Evolutionary conservation across 73 alveolate genomes (phyloP).

Genomic region (Tetrahymena thermophila): DNA sequence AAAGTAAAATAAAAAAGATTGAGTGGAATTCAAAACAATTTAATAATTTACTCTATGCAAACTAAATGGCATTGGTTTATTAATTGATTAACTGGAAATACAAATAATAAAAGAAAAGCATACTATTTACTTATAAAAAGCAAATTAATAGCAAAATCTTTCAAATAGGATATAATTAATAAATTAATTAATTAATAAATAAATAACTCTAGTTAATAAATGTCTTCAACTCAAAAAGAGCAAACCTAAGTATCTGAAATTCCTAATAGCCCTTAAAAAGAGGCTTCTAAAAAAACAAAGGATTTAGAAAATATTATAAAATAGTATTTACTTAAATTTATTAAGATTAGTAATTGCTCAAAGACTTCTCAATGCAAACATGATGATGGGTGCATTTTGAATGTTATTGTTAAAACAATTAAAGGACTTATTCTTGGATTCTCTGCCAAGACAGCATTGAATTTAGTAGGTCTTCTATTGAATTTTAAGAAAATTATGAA

Average conservation of each 20-base stretch:
- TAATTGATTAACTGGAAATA: too few relatives aligned
- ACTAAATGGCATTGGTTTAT: not conserved
- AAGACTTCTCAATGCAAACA: not conserved
- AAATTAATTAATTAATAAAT: too few relatives aligned
- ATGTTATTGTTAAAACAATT: not conserved
- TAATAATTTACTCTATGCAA: not conserved
- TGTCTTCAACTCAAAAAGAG: not conserved
- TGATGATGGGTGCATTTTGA: not conserved
- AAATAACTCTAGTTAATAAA: too few relatives aligned
- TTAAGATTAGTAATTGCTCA: not conserved
- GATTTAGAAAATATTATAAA: not conserved
- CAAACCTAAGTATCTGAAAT: not conserved
- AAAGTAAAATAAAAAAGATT: not conserved
- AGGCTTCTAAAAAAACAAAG: not conserved
- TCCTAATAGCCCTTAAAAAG: not conserved
- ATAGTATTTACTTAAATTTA: not conserved
- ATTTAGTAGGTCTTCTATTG: not conserved
- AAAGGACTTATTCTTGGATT: not conserved
- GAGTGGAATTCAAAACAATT: not conserved
- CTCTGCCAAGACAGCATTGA: not conserved
- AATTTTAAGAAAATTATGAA: not conserved
- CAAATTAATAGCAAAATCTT: too few relatives aligned
- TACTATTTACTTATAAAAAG: too few relatives aligned
- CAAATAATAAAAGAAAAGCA: too few relatives aligned
- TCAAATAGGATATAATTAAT: too few relatives aligned